These are phyloP conservation scores for Punica granatum DNA, from an alignment of 345 rosid species.

Conservation along the genomic window DNA sequence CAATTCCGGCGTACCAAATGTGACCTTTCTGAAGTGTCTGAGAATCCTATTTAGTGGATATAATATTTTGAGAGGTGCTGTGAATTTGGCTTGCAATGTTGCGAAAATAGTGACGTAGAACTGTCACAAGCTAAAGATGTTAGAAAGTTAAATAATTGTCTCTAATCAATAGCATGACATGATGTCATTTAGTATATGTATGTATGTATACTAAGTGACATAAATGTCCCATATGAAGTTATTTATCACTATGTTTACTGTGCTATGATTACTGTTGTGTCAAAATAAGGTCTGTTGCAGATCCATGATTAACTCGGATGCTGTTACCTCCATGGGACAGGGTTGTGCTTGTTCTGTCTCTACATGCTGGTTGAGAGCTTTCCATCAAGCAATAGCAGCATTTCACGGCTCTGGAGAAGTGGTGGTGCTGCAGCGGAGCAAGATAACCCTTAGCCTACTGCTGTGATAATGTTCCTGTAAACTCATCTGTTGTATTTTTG, in stretches of 20 bases:
- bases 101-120: no score
- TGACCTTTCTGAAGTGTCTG: neutral
- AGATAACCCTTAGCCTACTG: constrained; percentile 17
- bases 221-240: neutral
- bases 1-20: no score
- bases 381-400: constrained; percentile 28
- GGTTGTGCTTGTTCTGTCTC: constrained; percentile 74
- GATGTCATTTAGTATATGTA: no score
- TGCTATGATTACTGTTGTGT: no score
- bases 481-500: neutral
- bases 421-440: constrained; percentile 25
- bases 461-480: neutral
- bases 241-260: neutral
- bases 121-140: no score
- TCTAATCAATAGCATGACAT: neutral
- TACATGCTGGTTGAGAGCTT: constrained; percentile 57
- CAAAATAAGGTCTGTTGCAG: no score
- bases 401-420: constrained; percentile 32
- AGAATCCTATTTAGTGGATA: neutral
- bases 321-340: constrained; percentile 24
- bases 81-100: neutral
- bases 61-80: neutral
- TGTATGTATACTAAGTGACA: neutral
- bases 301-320: constrained; percentile 2
- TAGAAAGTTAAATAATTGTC: neutral